Conservation (phyloP, 192 early-diverging fungal species). For the Paraglomus brasilianum region DNA sequence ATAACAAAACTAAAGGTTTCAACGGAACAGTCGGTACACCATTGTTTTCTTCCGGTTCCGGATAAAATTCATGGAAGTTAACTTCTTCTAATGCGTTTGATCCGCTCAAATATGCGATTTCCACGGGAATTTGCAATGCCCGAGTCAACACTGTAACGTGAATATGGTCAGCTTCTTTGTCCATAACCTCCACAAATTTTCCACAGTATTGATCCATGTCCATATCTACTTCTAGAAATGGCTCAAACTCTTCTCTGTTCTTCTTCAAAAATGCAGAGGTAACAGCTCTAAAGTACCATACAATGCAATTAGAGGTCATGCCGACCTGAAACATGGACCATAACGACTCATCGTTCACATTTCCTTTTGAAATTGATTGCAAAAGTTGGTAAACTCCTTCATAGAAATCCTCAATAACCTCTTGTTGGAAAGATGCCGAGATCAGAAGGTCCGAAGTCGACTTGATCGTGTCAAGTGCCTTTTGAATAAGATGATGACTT, state of each 20-base stretch:
- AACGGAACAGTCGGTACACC: conserved; percentile 27
- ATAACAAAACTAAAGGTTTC: conserved; percentile 47
- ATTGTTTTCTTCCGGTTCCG: conserved; percentile 46
- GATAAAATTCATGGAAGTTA: conserved; percentile 75
- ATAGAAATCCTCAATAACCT: conserved; percentile 59
- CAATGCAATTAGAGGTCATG: conserved; percentile 57
- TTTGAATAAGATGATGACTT: conserved; percentile 26
- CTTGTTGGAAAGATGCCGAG: conserved; percentile 43
- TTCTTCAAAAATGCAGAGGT: conserved; percentile 57
- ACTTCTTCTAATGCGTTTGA: conserved; percentile 50
- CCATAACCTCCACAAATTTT: conserved; percentile 58
- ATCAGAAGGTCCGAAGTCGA: conserved; percentile 43
- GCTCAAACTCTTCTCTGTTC: conserved; percentile 56
- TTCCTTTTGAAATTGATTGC: conserved; percentile 30
- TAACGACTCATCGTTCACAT: conserved; percentile 41
- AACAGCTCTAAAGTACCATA: conserved; percentile 56
- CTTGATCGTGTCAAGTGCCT: conserved; percentile 40
- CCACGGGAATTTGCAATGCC: conserved; percentile 58
- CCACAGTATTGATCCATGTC: conserved; percentile 57
- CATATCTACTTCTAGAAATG: conserved; percentile 54
- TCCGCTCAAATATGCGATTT: conserved; percentile 70
- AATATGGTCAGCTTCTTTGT: conserved; percentile 74
- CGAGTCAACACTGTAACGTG: conserved; percentile 76
- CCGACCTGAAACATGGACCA: conserved; percentile 52
- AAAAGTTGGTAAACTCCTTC: conserved; percentile 48